Conservation (phyloP, 73 alveolate genomes). For the Paramecium sexaurelia region DNA sequence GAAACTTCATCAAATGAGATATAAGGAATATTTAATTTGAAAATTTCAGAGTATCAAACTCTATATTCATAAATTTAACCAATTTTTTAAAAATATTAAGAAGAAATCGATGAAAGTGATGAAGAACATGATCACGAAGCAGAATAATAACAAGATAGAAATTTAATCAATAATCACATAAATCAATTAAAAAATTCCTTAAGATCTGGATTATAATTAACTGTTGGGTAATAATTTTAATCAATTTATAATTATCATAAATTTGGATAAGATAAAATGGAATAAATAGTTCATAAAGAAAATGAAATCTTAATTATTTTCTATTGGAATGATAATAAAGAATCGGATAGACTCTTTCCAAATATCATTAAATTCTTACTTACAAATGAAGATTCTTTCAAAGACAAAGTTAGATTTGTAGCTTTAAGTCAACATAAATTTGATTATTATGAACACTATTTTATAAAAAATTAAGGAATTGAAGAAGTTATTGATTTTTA, state of each 20-base stretch:
- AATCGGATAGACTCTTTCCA: background rate
- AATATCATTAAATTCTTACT: background rate
- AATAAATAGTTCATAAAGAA: background rate
- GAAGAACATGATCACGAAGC: background rate
- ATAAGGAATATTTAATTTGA: background rate
- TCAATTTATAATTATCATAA: background rate
- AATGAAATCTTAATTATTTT: background rate
- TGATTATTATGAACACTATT: background rate
- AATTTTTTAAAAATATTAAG: background rate
- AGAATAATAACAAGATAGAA: background rate
- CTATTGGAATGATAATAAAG: background rate
- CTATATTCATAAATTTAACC: background rate
- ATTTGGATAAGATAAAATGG: background rate
- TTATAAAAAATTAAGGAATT: background rate
- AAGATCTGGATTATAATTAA: constrained; percentile 3
- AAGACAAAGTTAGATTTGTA: background rate
- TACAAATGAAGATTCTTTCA: background rate
- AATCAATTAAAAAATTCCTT: background rate
- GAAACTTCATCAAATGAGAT: background rate
- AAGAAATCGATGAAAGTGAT: constrained; percentile 24
- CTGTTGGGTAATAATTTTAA: background rate
- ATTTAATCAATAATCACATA: background rate
- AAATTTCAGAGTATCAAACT: background rate
- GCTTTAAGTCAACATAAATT: constrained; percentile 8
- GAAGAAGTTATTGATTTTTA: background rate